These are phyloP conservation scores for Microbotryomycetes sp. DNA, from an alignment of 1,284 basidiomycete genomes.

Conservation along the genomic window DNA sequence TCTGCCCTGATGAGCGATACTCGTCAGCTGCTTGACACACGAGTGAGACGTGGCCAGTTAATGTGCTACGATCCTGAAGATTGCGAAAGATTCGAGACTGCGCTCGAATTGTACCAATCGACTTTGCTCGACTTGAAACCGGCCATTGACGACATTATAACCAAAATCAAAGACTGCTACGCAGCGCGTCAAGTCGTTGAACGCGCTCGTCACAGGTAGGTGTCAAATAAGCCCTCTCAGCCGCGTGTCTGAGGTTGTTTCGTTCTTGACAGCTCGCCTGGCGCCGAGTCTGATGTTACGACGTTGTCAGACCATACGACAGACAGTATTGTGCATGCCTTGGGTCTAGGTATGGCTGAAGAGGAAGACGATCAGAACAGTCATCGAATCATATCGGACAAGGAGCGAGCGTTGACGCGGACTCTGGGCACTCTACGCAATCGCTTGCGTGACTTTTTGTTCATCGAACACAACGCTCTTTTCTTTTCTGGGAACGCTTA, in stretches of 20 bases:
- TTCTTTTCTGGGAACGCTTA: conserved; percentile 34
- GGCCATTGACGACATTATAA: conserved; percentile 12
- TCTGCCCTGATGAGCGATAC: conserved; percentile 20
- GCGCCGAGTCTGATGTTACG: background rate
- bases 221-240: background rate
- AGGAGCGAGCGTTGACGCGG: conserved; percentile 5
- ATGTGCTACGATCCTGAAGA: conserved; percentile 30
- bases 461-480: conserved; percentile 28
- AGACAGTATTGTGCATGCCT: conserved; percentile 7
- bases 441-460: conserved; percentile 28
- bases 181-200: conserved; percentile 1
- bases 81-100: conserved; percentile 29
- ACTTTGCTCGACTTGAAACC: conserved; percentile 14
- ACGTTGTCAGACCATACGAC: background rate
- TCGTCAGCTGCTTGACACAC: conserved; percentile 12
- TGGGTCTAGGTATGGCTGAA: conserved; percentile 21
- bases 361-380: conserved; percentile 8
- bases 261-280: background rate
- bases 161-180: conserved; percentile 11
- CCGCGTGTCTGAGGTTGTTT: background rate
- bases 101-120: conserved; percentile 20
- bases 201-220: background rate
- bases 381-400: background rate
- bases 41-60: conserved; percentile 25
- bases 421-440: conserved; percentile 11